Conservation (phyloP, 371 early-diverging fungal genomes). For the Rhizopus delemar region DNA sequence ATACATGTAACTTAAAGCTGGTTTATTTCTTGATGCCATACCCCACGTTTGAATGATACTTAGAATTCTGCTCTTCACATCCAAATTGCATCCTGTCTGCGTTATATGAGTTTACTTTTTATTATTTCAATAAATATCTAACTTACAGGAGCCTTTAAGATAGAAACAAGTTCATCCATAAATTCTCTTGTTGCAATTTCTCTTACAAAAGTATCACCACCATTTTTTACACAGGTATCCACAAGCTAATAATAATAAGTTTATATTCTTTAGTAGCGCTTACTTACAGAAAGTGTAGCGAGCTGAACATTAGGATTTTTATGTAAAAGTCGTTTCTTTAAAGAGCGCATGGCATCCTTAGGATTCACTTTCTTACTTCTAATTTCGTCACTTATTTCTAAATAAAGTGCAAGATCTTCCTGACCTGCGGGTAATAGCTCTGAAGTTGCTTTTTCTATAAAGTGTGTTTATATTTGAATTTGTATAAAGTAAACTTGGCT, state of each 20-base stretch:
- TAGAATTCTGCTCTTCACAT: constrained; percentile 76
- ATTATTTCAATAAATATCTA: not conserved
- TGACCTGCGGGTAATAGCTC: constrained; percentile 84
- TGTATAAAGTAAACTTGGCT: not conserved
- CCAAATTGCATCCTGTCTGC: constrained; percentile 55
- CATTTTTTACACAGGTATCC: constrained; percentile 94
- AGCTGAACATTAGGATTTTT: constrained; percentile 93
- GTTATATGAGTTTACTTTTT: constrained; percentile 1
- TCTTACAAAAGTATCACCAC: constrained; percentile 80
- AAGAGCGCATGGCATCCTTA: constrained; percentile 71
- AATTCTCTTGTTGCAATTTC: constrained; percentile 90
- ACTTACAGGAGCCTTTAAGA: constrained; percentile 65
- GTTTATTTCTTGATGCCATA: constrained; percentile 71
- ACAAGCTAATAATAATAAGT: constrained; percentile 56
- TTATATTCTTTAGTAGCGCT: not conserved
- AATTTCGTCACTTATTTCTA: constrained; percentile 91
- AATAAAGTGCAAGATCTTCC: constrained; percentile 78
- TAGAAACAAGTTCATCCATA: constrained; percentile 74
- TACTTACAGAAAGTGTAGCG: constrained; percentile 76
- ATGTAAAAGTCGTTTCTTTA: constrained; percentile 79
- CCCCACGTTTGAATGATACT: constrained; percentile 88
- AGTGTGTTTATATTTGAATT: not conserved
- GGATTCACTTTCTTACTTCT: constrained; percentile 81
- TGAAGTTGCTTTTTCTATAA: constrained; percentile 82
- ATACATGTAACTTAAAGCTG: constrained; percentile 70